These are phyloP conservation scores for Lineolata rhizophorae DNA, from an alignment of 495 filamentous ascomycete species.

Conservation along the genomic window DNA sequence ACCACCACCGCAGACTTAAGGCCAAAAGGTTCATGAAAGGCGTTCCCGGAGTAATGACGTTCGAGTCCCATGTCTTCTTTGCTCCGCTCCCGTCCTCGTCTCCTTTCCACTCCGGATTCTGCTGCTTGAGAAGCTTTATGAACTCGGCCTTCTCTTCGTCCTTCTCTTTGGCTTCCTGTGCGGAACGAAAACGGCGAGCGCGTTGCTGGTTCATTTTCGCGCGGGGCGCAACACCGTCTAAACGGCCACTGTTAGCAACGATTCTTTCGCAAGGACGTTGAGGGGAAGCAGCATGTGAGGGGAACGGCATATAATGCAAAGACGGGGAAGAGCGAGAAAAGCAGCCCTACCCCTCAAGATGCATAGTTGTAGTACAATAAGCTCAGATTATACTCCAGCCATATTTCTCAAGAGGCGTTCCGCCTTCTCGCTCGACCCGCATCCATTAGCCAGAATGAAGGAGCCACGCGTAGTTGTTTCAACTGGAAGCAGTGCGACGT, in stretches of 20 bases:
- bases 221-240: slow-evolving; percentile 81
- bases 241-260: slow-evolving; percentile 16
- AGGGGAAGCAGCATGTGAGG: too few relatives aligned
- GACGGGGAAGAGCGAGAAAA: slow-evolving; percentile 2
- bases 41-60: slow-evolving; percentile 92
- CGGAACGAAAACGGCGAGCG: slow-evolving; percentile 73
- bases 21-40: slow-evolving; percentile 98
- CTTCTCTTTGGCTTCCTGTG: slow-evolving; percentile 83
- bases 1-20: slow-evolving; percentile 83
- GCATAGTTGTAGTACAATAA: slow-evolving; percentile 4
- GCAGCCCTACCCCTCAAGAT: slow-evolving; percentile 8
- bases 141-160: slow-evolving; percentile 79
- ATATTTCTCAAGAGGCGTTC: too few relatives aligned
- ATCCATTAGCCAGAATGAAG: too few relatives aligned
- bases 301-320: background rate
- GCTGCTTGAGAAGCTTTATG: slow-evolving; percentile 18
- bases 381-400: slow-evolving; percentile 5
- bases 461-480: slow-evolving; percentile 2
- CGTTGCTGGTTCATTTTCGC: slow-evolving; percentile 98
- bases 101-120: slow-evolving; percentile 26
- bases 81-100: slow-evolving; percentile 20
- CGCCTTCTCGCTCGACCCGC: too few relatives aligned
- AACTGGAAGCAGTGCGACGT: slow-evolving; percentile 21
- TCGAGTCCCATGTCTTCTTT: slow-evolving; percentile 83
- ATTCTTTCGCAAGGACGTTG: slow-evolving; percentile 1